Evolutionary conservation across 164 flowering plant genomes (phyloP), one percentile per base, ranked within the genome.

Genomic region (Taxillus chinensis): DNA sequence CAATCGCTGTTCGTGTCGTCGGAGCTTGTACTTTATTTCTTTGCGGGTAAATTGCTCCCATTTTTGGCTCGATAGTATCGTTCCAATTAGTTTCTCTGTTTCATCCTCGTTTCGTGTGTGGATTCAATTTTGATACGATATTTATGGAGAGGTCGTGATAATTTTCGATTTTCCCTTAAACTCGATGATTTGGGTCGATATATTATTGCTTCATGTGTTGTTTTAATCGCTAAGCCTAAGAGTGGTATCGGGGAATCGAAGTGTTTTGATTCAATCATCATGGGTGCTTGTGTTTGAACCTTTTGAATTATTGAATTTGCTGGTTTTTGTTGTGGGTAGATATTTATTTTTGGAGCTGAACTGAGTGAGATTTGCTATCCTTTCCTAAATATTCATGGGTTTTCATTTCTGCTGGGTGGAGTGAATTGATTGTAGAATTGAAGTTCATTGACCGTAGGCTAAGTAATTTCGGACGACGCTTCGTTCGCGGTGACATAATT

Each of bases 101-200:
- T 27, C 27, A 2, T 27, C 27, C 0, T 27, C 27, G 27, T 27
- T 27, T 27, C 27, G 27, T 27, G 27, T 27, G 27, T 27, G 27
- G 27, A 27, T 27, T 27, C 27, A 27, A 27, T 27, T 27, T 27
- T 27, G 27, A 27, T 27, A 27, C 27, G 27, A 27, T 27, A 27
- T 27, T 27, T 27, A 2, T 27, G 27, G 27, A 27, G 27, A 27
- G 27, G 27, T 27, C 27, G 27, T 9, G 12, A 49, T 7, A 61
- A 49, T 42, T 50, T 61, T 61, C 37, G 63, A 4, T 61, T 61
- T 61, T 61, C 39, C 37, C 39, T 46, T 60, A 27, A 27, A 27
- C 2, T 27, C 27, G 27, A 27, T 27, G 27, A 27, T 27, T 27
- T 2, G 27, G 27, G 27, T 27, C 27, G 27, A 27, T 27, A 0